Evolutionary conservation across 331 rosid species (phyloP), one percentile per base, ranked within the genome.

Genomic region (Telfairia occidentalis): DNA sequence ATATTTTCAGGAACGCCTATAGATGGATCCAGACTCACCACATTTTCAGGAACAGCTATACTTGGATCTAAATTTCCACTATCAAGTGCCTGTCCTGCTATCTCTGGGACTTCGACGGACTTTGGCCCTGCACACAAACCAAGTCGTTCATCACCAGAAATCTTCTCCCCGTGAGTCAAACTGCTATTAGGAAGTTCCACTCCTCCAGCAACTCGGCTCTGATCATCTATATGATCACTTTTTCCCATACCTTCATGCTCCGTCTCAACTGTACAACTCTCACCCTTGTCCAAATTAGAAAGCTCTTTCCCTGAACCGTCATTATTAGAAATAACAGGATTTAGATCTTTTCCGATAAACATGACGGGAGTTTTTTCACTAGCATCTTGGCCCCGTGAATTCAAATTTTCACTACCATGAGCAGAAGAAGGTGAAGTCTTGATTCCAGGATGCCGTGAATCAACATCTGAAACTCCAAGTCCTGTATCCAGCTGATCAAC

Each of bases 171-270:
- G 18, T 48, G 74, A 23, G 81, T 85, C 71, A 54, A 55, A 54
- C 34, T 55, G 16, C 76, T 74, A 78, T 38, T 79, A 29, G 60
- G 43, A 71, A 16, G 59, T 76, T 78, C 84, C 74, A 71, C 77
- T 37, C 50, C 28, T 43, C 43, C 71, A 77, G 65, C 52, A 54
- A 42, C 67, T 78, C 73, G 54, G 74, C 79, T 80, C 60, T 53
- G 78, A 74, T 50, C 85, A 75, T 82, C 81, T 28, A 78, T 42
- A 37, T 67, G 69, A 73, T 81, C 26, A 42, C 70, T 53, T 38
- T 67, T 81, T 57, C 43, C 83, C 43, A 21, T 75, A 28, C 21
- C 38, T 10, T 5, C 76, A 55, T 55, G 59, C 43, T 48, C 75
- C 1, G 9, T 18, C 75, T 71, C 75, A 71, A 29, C 43, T 29